Base-by-base conservation (phyloP, 2,329 filamentous ascomycete genomes). In the Incumbomyces delicatus region DNA sequence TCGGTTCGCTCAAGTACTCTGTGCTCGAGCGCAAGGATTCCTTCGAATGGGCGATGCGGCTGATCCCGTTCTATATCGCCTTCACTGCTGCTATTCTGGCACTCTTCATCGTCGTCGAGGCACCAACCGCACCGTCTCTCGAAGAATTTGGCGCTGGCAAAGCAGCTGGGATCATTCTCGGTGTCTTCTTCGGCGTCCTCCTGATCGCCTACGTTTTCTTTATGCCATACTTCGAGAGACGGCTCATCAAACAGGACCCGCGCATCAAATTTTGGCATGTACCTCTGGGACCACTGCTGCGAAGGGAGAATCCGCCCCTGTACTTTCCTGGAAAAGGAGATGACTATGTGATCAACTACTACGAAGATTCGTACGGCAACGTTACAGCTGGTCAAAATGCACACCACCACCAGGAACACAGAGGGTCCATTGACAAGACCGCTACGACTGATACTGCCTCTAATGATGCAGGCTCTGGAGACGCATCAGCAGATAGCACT, bases 21-120 rank as follows among this genome's bases (percentile, higher is more conserved):
- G 72, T 76, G 2, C 71, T 74, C 30, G 65, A 73, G 53, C 70
- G 72, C 46, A 56, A 60, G 16, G 70, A 75, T 46, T 64, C 72
- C 0, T 66, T 75, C 49, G 69, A 70, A 44, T 71, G 69, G 65
- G 71, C 66, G 2, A 65, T 76, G 59, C 66, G 64, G 40, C 60
- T 71, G 31, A 69, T 72, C 30, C 70, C 73, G 3, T 60, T 69
- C 57, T 76, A 73, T 57, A 67, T 75, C 43, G 66, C 71, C 40
- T 53, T 68, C 41, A 74, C 73, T 0, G 70, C 64, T 36, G 70
- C 63, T 14, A 64, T 75, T 42, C 67, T 74, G 36, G 70, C 72
- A 3, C 64, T 85, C 59, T 75, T 83, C 50, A 76, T 85, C 47
- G 70, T 83, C 39, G 63, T 74, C 49, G 66, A 71, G 53, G 61